Evolutionary conservation across 768 basidiomycete genomes (phyloP).

Genomic region (Clathrus columnatus): DNA sequence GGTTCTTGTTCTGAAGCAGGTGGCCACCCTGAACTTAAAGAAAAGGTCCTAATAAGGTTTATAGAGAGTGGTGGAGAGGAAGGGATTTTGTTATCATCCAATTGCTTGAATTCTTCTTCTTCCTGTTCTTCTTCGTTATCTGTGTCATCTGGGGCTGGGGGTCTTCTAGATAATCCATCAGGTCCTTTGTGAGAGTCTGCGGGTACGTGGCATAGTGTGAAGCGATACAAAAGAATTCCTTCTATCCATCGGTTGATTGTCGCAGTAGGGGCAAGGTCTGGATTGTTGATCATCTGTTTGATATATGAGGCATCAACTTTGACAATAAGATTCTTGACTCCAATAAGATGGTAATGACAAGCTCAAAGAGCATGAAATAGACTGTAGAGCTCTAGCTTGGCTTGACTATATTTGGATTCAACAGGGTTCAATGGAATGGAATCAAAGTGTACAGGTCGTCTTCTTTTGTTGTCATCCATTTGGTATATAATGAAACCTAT

Average conservation of each 20-base stretch:
- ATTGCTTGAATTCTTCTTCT: conserved; percentile 1
- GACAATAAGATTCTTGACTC: conserved; percentile 16
- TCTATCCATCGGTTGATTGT: conserved; percentile 21
- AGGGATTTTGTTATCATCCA: background rate
- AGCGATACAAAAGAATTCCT: conserved; percentile 30
- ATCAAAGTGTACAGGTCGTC: conserved; percentile 26
- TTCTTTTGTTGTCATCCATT: conserved; percentile 26
- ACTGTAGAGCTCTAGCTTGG: conserved; percentile 19
- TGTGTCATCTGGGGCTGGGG: conserved; percentile 13
- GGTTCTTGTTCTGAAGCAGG: background rate
- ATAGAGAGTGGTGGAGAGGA: background rate
- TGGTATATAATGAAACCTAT: conserved; percentile 26
- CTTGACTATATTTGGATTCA: conserved; percentile 20
- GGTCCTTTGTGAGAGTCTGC: conserved; percentile 25
- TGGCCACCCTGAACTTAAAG: too few species aligned
- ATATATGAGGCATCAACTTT: conserved; percentile 20
- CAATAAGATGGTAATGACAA: conserved; percentile 17
- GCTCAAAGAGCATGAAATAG: conserved; percentile 10
- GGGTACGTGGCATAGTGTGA: conserved; percentile 30
- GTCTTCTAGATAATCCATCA: conserved; percentile 29
- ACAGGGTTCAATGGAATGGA: conserved; percentile 22
- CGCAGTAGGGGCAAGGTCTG: conserved; percentile 9
- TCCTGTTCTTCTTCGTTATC: conserved; percentile 12
- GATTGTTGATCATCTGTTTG: conserved; percentile 23
- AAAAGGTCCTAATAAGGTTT: too few species aligned